Conservation (phyloP, 768 basidiomycete genomes). For the Cystoderma amianthinum region DNA sequence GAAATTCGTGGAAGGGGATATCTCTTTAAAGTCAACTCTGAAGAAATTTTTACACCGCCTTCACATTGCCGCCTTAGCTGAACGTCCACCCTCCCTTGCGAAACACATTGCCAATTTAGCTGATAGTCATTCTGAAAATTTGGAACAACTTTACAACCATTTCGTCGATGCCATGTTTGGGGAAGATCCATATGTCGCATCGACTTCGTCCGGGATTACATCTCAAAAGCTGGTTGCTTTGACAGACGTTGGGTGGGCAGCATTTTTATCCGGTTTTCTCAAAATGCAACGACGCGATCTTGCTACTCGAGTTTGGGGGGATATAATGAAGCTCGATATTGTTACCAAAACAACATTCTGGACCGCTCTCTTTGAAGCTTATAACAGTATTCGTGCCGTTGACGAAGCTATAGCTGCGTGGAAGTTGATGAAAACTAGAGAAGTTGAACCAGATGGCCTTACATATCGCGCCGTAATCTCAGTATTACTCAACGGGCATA, state of each 20-base stretch:
- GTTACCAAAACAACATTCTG: conserved; percentile 53
- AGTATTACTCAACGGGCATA: conserved; percentile 46
- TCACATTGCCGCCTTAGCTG: conserved; percentile 43
- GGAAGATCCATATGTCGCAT: conserved; percentile 47
- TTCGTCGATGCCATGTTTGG: conserved; percentile 46
- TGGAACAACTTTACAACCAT: conserved; percentile 43
- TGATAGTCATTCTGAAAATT: conserved; percentile 17
- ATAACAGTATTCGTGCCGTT: conserved; percentile 41
- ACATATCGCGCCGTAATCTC: conserved; percentile 68
- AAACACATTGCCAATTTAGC: conserved; percentile 44
- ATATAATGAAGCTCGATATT: conserved; percentile 44
- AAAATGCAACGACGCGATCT: conserved; percentile 46
- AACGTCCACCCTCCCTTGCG: conserved; percentile 40
- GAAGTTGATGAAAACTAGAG: conserved; percentile 52
- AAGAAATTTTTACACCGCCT: conserved; percentile 39
- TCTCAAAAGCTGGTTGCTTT: conserved; percentile 38
- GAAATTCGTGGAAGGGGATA: conserved; percentile 22
- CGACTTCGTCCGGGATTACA: conserved; percentile 28
- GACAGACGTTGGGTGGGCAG: conserved; percentile 53
- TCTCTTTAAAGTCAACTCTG: conserved; percentile 32
- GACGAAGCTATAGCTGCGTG: conserved; percentile 54
- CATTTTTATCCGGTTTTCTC: conserved; percentile 62
- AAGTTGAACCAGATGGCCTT: conserved; percentile 50
- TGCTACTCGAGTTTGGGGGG: conserved; percentile 63
- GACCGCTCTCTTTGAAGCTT: conserved; percentile 66